Evolutionary conservation across 1,284 basidiomycete genomes (phyloP), one percentile per base, ranked within the genome.

Genomic region (Xerocomus amazonicus): DNA sequence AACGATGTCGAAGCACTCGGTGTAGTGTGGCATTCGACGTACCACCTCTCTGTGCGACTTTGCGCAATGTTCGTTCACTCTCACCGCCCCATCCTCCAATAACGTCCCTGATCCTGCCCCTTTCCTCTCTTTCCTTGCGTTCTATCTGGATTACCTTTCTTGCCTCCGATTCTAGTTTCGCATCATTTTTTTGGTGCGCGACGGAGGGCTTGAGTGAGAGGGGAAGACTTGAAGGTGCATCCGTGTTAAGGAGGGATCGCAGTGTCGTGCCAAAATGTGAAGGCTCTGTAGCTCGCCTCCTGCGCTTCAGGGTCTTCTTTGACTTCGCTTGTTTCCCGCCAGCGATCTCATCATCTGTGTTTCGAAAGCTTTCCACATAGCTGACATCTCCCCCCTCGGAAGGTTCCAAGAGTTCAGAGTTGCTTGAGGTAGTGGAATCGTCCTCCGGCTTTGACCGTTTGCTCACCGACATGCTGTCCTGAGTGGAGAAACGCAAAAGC

Each of bases 81-180:
- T 90, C 88, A 9, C 78, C 85, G 32, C 88, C 88, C 88, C 89
- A 91, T 17, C 87, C 88, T 41, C 83, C 88, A 57, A 91, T 91
- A 5, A 87, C 80, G 65, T 90, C 88, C 42, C 69, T 79, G 53
- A 90, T 74, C 52, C 83, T 73, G 2, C 83, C 81, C 57, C 75
- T 82, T 58, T 90, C 88, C 58, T 90, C 88, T 56, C 77, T 84
- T 56, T 85, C 85, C 67, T 83, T 90, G 69, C 75, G 81, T 63
- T 91, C 87, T 16, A 77, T 68, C 55, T 80, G 81, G 12, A 88
- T 71, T 1, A 81, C 75, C 56, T 82, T 87, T 64, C 79, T 84
- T 2, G 86, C 88, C 59, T 79, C 79, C 48, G 69, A 66, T 62
- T 91, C 87, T 39, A 87, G 67, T 63, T 83, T 89, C 62, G 87